A percentile compares a stretch with the other conserved stretches of the same genome.
phyloP scores from a whole-genome alignment of 2,329 filamentous ascomycete genomes.

The Arthrobotrys musiformis region DNA sequence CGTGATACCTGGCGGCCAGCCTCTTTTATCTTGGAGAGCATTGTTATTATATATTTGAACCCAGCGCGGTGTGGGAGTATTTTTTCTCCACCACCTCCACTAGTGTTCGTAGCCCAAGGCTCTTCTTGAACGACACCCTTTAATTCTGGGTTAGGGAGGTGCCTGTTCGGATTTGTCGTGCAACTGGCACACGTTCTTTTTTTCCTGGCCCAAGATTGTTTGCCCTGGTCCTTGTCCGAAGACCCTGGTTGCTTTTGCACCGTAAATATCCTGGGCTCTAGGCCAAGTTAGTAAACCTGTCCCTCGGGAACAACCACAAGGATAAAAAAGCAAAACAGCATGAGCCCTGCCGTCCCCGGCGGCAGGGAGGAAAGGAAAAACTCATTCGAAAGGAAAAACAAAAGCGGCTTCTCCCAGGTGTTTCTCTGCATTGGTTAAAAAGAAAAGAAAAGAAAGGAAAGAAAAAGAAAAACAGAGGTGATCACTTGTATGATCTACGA shows the following conservation, averaged over 20 bases:
- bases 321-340: conserved; percentile 46
- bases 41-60: conserved; percentile 43
- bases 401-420: conserved; percentile 1
- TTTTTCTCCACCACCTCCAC: conserved; percentile 40
- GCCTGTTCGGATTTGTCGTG: conserved; percentile 40
- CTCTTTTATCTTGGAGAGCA: conserved; percentile 55
- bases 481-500: conserved; percentile 2
- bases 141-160: conserved; percentile 55
- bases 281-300: conserved; percentile 53
- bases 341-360: conserved; percentile 26
- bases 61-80: conserved; percentile 51
- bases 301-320: conserved; percentile 45
- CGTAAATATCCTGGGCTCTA: conserved; percentile 45
- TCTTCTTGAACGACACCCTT: conserved; percentile 41
- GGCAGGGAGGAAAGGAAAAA: conserved; percentile 43
- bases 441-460: neutral
- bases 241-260: conserved; percentile 36
- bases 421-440: neutral
- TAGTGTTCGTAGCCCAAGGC: conserved; percentile 46
- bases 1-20: conserved; percentile 49
- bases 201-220: conserved; percentile 34
- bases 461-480: neutral
- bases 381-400: conserved; percentile 30
- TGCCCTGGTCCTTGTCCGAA: conserved; percentile 34
- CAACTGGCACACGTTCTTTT: conserved; percentile 53